phyloP scores from a whole-genome alignment of 2,329 filamentous ascomycete genomes.

The Pseudocercospora pini-densiflorae region DNA sequence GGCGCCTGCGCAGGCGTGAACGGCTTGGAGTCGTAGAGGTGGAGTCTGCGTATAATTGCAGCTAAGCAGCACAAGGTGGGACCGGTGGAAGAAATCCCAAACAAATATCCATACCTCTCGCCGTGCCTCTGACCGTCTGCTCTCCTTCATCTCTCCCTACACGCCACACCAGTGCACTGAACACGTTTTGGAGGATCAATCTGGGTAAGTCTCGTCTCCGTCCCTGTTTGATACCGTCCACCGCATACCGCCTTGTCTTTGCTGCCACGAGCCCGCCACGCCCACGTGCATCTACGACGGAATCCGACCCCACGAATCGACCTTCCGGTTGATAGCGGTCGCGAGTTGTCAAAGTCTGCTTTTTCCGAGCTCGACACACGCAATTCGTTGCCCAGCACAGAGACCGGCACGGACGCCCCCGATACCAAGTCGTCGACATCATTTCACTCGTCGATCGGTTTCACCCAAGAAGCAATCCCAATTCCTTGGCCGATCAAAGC shows the following conservation, averaged over 20 bases:
- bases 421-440: conserved; percentile 24
- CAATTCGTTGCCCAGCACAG: conserved; percentile 9
- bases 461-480: conserved; percentile 17
- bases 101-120: neutral
- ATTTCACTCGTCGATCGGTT: conserved; percentile 24
- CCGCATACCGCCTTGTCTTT: conserved; percentile 1
- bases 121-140: neutral
- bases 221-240: neutral
- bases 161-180: conserved; percentile 4
- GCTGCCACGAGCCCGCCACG: conserved; percentile 15
- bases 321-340: conserved; percentile 15
- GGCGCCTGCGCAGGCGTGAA: conserved; percentile 6
- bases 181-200: neutral
- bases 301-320: neutral
- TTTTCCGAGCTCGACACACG: conserved; percentile 10
- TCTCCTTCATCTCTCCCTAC: neutral
- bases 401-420: neutral
- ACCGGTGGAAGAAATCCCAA: conserved; percentile 14
- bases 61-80: conserved; percentile 12
- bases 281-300: neutral
- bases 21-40: conserved; percentile 13
- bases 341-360: conserved; percentile 20
- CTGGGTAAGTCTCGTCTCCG: neutral
- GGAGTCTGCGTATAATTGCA: conserved; percentile 18
- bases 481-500: conserved; percentile 15